These are phyloP conservation scores for Globisporangium perplexum DNA, from an alignment of 352 stramenopile species.

Conservation along the genomic window DNA sequence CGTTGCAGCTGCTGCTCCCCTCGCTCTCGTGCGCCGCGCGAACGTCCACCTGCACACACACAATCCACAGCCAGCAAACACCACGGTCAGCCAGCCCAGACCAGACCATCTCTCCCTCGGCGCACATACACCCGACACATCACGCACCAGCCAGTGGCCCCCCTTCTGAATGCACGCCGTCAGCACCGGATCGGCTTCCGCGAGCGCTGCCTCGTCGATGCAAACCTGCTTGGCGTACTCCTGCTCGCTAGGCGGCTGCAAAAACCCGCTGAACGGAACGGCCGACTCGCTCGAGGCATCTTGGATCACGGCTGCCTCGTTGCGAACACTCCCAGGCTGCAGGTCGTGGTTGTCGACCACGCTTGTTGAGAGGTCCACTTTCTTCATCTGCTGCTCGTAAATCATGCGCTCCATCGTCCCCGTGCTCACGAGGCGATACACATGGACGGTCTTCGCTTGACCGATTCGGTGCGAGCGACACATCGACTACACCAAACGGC, in stretches of 20 bases:
- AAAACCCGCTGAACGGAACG: constrained; percentile 48
- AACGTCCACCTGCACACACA: constrained; percentile 29
- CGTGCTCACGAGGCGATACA: constrained; percentile 91
- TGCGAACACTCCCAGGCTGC: neutral
- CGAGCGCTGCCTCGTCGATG: constrained; percentile 30
- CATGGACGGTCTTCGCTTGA: constrained; percentile 84
- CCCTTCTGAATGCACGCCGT: constrained; percentile 46
- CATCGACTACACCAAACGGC: constrained; percentile 64
- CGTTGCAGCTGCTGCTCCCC: neutral
- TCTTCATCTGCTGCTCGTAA: constrained; percentile 89
- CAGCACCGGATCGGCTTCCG: constrained; percentile 47
- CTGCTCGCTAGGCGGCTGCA: constrained; percentile 33
- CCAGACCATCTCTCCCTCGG: too few relatives aligned
- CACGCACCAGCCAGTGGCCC: constrained; percentile 56
- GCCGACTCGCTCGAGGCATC: neutral
- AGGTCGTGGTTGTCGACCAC: constrained; percentile 56
- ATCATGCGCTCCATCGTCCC: constrained; percentile 92
- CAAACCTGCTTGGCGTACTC: constrained; percentile 22
- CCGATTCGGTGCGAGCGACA: constrained; percentile 90
- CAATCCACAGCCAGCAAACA: neutral
- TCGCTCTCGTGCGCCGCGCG: constrained; percentile 32
- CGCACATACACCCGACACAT: neutral
- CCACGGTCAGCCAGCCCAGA: too few relatives aligned
- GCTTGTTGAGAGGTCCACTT: constrained; percentile 70
- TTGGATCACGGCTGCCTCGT: neutral